Conservation (phyloP, 192 early-diverging fungal species). For the Endogone sp. region DNA sequence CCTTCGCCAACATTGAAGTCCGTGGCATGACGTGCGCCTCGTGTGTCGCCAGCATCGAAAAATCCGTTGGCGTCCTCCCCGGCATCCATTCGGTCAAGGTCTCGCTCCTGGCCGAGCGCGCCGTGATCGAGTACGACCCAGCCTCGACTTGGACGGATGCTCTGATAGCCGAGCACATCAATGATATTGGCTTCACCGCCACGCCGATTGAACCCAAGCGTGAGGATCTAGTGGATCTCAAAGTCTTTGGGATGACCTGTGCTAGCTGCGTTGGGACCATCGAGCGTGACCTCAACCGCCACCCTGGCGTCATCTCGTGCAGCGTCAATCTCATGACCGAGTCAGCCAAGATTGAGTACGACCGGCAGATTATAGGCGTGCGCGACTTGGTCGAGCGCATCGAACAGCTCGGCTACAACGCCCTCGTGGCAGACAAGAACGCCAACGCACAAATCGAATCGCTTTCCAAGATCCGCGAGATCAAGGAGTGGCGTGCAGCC, state of each 20-base stretch:
- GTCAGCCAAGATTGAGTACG: constrained; percentile 46
- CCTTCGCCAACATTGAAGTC: constrained; percentile 49
- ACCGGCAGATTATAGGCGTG: constrained; percentile 47
- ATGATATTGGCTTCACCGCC: constrained; percentile 73
- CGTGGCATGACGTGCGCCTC: constrained; percentile 95
- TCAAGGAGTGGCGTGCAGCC: constrained; percentile 18
- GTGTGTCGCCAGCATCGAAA: constrained; percentile 87
- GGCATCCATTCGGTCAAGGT: constrained; percentile 79
- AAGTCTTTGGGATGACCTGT: constrained; percentile 95
- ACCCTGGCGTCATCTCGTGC: constrained; percentile 38
- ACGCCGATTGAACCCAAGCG: constrained; percentile 42
- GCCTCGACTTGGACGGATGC: constrained; percentile 31
- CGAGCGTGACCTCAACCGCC: constrained; percentile 53
- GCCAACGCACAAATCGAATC: constrained; percentile 14
- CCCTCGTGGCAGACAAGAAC: constrained; percentile 31
- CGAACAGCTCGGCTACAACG: constrained; percentile 56
- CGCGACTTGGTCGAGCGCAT: constrained; percentile 58
- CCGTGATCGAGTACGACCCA: constrained; percentile 62
- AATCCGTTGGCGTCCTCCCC: constrained; percentile 44
- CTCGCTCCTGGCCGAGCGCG: constrained; percentile 78
- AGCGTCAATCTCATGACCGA: constrained; percentile 50
- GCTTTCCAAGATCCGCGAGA: constrained; percentile 25
- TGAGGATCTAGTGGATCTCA: constrained; percentile 58
- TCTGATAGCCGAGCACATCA: constrained; percentile 61
- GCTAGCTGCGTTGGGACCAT: constrained; percentile 76